A percentile compares a stretch with the other conserved stretches of the same genome.
Conservation (phyloP, 106 monocot genomes). For the Vanilla planifolia region DNA sequence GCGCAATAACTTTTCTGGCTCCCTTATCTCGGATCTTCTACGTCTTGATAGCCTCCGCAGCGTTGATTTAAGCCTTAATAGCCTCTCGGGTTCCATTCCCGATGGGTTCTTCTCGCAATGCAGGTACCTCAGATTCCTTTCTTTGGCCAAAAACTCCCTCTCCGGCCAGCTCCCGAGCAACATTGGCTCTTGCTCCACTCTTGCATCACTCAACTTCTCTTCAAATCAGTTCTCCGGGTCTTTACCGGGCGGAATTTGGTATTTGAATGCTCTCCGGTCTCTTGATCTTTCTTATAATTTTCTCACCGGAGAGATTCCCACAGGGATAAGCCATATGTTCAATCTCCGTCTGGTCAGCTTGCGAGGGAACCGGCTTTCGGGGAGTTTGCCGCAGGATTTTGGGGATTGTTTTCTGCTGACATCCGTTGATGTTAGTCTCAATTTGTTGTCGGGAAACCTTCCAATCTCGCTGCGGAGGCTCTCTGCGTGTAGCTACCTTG, state of each 20-base stretch:
- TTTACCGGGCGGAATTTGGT: conserved; percentile 36
- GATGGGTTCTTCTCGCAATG: conserved; percentile 50
- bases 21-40: conserved; percentile 27
- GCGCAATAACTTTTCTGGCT: conserved; percentile 50
- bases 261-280: conserved; percentile 29
- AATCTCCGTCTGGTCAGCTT: conserved; percentile 37
- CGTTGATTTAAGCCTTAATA: conserved; percentile 48
- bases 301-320: conserved; percentile 34
- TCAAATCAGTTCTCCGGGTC: conserved; percentile 39
- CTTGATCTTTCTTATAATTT: conserved; percentile 52
- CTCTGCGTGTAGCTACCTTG: conserved; percentile 24
- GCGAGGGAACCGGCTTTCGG: conserved; percentile 36
- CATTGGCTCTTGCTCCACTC: conserved; percentile 38
- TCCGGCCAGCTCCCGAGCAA: conserved; percentile 33
- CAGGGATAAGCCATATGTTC: conserved; percentile 26
- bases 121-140: conserved; percentile 25
- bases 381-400: conserved; percentile 33
- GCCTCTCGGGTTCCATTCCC: conserved; percentile 41
- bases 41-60: conserved; percentile 24
- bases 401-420: conserved; percentile 35
- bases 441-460: conserved; percentile 37
- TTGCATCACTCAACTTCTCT: conserved; percentile 41
- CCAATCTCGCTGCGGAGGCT: conserved; percentile 41
- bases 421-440: conserved; percentile 36
- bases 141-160: conserved; percentile 43